Evolutionary conservation across 2,329 filamentous ascomycete genomes (phyloP).

Genomic region (Paracamarosporium sp.): DNA sequence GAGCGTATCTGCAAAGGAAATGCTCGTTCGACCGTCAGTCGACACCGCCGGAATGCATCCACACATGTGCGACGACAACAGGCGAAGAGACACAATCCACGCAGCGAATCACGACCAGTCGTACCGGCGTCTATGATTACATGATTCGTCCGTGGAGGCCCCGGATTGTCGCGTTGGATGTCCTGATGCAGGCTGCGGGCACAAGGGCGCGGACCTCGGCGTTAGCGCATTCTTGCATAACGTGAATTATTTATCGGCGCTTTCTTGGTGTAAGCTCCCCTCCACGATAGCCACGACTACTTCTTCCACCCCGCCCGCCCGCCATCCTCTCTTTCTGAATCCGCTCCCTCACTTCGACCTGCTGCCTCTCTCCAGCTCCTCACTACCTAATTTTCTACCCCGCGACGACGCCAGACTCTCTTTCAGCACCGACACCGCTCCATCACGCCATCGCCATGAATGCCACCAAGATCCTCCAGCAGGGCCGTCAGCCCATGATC

Average conservation of each 20-base stretch:
- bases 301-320: slow-evolving; percentile 7
- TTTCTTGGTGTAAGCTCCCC: slow-evolving; percentile 17
- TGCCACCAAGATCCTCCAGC: slow-evolving; percentile 54
- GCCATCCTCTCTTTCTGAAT: slow-evolving; percentile 4
- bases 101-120: not conserved
- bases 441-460: slow-evolving; percentile 46
- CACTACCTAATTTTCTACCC: not conserved
- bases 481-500: slow-evolving; percentile 59
- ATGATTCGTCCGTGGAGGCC: not conserved
- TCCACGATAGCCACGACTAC: slow-evolving; percentile 15
- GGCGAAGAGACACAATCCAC: not conserved
- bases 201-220: slow-evolving; percentile 4
- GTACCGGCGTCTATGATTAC: not conserved
- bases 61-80: not conserved
- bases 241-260: slow-evolving; percentile 14
- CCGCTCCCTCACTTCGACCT: not conserved
- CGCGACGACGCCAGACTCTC: not conserved
- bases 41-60: slow-evolving; percentile 10
- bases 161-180: not conserved
- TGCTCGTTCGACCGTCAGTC: slow-evolving; percentile 32
- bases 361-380: not conserved
- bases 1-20: not conserved
- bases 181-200: not conserved
- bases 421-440: slow-evolving; percentile 14
- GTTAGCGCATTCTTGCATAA: slow-evolving; percentile 8